Percentiles rank a stretch among this genome's conserved stretches.
Conservation (phyloP, 2,329 filamentous ascomycete genomes). For the Talaromyces sp. region DNA sequence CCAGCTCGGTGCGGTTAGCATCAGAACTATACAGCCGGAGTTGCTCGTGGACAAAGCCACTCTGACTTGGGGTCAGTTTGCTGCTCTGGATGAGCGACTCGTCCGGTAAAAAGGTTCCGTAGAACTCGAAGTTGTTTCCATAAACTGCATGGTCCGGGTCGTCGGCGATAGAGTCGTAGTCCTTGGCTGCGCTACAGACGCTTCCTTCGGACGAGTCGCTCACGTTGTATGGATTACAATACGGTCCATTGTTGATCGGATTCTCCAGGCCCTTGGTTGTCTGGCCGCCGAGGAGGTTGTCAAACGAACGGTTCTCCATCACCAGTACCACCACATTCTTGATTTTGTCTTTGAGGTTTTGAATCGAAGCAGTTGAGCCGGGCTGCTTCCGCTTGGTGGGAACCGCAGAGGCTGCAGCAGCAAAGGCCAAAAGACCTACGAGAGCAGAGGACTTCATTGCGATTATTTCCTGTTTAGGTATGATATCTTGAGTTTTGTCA, state of each 20-base stretch:
- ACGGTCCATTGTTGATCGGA: constrained; percentile 23
- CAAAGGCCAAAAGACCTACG: constrained; percentile 10
- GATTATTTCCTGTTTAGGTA: neutral
- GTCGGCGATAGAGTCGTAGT: constrained; percentile 27
- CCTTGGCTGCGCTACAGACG: constrained; percentile 17
- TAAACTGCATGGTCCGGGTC: constrained; percentile 42
- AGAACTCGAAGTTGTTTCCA: constrained; percentile 41
- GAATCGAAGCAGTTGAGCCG: constrained; percentile 6
- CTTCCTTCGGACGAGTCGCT: constrained; percentile 30
- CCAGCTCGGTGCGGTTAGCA: constrained; percentile 27
- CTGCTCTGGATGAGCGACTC: neutral
- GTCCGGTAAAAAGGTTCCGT: constrained; percentile 33
- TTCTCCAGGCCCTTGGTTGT: constrained; percentile 34
- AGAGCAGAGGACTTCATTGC: constrained; percentile 7
- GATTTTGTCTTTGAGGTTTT: constrained; percentile 30
- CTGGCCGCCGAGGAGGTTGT: constrained; percentile 39
- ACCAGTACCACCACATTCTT: constrained; percentile 48
- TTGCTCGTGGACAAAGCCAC: constrained; percentile 42
- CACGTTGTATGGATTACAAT: constrained; percentile 39
- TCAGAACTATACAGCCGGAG: constrained; percentile 30
- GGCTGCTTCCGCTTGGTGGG: constrained; percentile 9
- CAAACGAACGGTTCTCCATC: constrained; percentile 39
- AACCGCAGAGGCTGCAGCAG: constrained; percentile 3
- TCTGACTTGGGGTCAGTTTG: constrained; percentile 24
- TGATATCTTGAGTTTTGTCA: neutral